A percentile compares a stretch with the other conserved stretches of the same genome.
These are phyloP conservation scores for Dendrothele bispora DNA, from an alignment of 768 basidiomycete genomes.

Conservation along the genomic window DNA sequence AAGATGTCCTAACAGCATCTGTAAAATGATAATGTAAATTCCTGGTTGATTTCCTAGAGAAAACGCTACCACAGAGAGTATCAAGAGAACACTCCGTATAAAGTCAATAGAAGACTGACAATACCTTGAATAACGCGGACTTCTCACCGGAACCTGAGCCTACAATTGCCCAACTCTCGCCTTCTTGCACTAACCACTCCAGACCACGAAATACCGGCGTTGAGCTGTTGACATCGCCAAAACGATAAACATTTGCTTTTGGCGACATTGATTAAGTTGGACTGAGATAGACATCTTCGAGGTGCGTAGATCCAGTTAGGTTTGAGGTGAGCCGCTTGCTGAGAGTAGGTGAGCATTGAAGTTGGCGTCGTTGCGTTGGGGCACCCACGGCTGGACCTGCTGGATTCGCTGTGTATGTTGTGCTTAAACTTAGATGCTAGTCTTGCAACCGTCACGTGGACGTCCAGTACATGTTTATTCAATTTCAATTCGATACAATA, in stretches of 20 bases:
- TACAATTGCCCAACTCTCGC: slow-evolving; percentile 76
- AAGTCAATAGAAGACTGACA: slow-evolving; percentile 12
- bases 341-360: too few relatives aligned
- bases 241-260: slow-evolving; percentile 53
- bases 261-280: slow-evolving; percentile 39
- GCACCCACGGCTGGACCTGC: too few relatives aligned
- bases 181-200: slow-evolving; percentile 58
- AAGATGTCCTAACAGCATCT: slow-evolving; percentile 72
- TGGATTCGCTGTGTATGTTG: too few relatives aligned
- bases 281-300: too few relatives aligned
- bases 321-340: too few relatives aligned
- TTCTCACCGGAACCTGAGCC: slow-evolving; percentile 64
- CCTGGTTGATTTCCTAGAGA: background rate
- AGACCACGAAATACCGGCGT: slow-evolving; percentile 52
- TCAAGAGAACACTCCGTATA: background rate
- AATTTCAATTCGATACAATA: too few relatives aligned
- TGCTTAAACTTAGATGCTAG: too few relatives aligned
- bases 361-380: too few relatives aligned
- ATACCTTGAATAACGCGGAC: slow-evolving; percentile 64
- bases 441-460: too few relatives aligned
- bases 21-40: background rate
- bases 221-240: slow-evolving; percentile 50
- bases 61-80: background rate
- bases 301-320: too few relatives aligned
- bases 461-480: too few relatives aligned